These are phyloP conservation scores for Niebla homalea DNA, from an alignment of 495 filamentous ascomycete genomes.

Conservation along the genomic window DNA sequence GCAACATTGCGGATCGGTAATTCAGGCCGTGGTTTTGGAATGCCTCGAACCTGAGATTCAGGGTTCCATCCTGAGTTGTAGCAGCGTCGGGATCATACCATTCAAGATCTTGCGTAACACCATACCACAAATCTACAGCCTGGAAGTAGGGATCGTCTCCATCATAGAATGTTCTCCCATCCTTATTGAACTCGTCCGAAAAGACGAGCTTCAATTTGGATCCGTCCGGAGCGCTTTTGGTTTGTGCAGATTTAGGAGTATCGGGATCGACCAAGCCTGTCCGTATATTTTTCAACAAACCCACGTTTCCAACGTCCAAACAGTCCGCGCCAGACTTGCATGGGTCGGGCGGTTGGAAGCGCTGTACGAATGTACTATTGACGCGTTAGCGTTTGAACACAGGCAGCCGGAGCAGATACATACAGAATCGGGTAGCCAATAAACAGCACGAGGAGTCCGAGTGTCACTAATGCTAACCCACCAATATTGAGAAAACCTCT, in stretches of 20 bases:
- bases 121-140: slow-evolving; percentile 68
- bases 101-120: slow-evolving; percentile 64
- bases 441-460: slow-evolving; percentile 55
- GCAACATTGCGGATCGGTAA: slow-evolving; percentile 70
- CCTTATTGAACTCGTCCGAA: slow-evolving; percentile 66
- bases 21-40: slow-evolving; percentile 56
- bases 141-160: slow-evolving; percentile 62
- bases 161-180: slow-evolving; percentile 59
- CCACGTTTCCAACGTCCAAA: slow-evolving; percentile 41
- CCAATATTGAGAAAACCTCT: slow-evolving; percentile 57
- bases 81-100: slow-evolving; percentile 76
- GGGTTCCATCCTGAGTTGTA: slow-evolving; percentile 50
- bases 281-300: slow-evolving; percentile 47
- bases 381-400: slow-evolving; percentile 6
- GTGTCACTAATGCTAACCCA: slow-evolving; percentile 44
- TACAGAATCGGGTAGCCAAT: slow-evolving; percentile 66
- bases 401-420: slow-evolving; percentile 12
- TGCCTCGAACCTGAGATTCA: slow-evolving; percentile 53
- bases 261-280: slow-evolving; percentile 55
- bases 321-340: slow-evolving; percentile 38
- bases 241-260: slow-evolving; percentile 47
- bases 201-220: slow-evolving; percentile 56
- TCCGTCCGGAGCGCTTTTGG: slow-evolving; percentile 44
- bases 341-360: slow-evolving; percentile 17
- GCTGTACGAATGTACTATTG: slow-evolving; percentile 43